Evolutionary conservation across 148 eudicot genomes (phyloP), one percentile per base, ranked within the genome.

Genomic region (Arbutus unedo): DNA sequence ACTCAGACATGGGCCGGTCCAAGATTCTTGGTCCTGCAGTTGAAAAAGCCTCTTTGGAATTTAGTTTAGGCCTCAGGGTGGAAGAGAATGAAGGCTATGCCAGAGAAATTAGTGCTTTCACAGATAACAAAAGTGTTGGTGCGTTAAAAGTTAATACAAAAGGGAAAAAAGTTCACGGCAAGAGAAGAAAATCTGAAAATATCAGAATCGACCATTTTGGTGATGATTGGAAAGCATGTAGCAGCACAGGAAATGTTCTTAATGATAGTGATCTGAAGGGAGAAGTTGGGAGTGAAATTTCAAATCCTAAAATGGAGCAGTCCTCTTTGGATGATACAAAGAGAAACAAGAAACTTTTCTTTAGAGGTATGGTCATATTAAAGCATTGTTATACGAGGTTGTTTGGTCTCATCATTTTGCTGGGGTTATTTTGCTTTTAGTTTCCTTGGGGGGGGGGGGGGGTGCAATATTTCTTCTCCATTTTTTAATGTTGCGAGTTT

Each of bases 191-290:
- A 79, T 87, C 79, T 87, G 84, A 83, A 81, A 87, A 85, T 77
- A 80, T 79, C 77, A 81, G 82, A 77, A 85, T 82, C 14, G 84
- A 85, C 82, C 88, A 82, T 57, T 83, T 86, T 76, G 95, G 91
- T 93, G 95, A 95, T 74, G 84, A 84, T 71, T 85, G 88, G 86
- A 97, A 93, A 86, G 93, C 95, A 38, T 92, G 93, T 82, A 95
- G 95, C 85, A 92, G 91, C 64, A 92, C 93, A 9, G 95, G 90
- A 84, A 96, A 87, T 87, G 92, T 91, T 62, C 95, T 87, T 85
- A 83, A 77, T 84, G 56, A 90, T 7, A 82, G 89, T 70, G 85
- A 86, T 74, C 79, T 83, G 48, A 89, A 86, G 76, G 80, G 88
- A 78, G 91, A 89, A 79, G 78, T 81, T 76, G 88, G 86, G 14